Base-by-base conservation (phyloP, 257 asterid genomes). In the Leptodermis oblonga region DNA sequence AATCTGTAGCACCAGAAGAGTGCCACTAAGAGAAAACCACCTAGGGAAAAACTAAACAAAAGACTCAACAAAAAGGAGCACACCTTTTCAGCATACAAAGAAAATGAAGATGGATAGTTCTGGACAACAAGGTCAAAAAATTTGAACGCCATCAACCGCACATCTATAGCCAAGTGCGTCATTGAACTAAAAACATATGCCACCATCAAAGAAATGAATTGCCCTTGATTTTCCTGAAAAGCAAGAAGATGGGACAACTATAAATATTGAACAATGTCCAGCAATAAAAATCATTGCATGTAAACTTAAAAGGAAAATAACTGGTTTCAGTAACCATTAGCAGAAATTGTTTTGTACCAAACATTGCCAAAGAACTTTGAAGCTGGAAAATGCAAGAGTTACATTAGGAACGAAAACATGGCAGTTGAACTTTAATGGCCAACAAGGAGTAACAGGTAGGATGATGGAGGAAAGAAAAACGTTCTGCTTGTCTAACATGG, bases 61-160 rank as follows among this genome's bases (percentile, higher is more conserved):
- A 17, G n/a, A 49, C 37, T 25, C 12, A 62, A 58, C 7, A 22
- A 37, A 62, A 37, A 36, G 25, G 58, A 61, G 71, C 70, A 12
- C 79, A 93, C 99, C 97, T 90, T 90, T 75, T 89, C 96, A 77
- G 95, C 88, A 76, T 87, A 87, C 41, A 78, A 46, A 66, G 87
- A 77, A 82, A 89, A 89, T 53, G 96, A 80, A 62, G 87, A 83
- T 55, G 99, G 96, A 81, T 77, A 84, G 81, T 77, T 77, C 86
- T 84, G 91, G 80, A 89, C 82, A 70, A 87, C 74, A 56, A 93
- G 96, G 80, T 93, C 99, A 48, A 78, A 72, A 83, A 87, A 85
- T 77, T 84, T 87, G 86, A 90, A 89, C 63, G 97, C 95, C 95
- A 82, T 86, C 86, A 93, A 73, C 22, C 96, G 96, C 74, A 90